phyloP scores from a whole-genome alignment of 2,329 filamentous ascomycete species.

The Didymella exigua region DNA sequence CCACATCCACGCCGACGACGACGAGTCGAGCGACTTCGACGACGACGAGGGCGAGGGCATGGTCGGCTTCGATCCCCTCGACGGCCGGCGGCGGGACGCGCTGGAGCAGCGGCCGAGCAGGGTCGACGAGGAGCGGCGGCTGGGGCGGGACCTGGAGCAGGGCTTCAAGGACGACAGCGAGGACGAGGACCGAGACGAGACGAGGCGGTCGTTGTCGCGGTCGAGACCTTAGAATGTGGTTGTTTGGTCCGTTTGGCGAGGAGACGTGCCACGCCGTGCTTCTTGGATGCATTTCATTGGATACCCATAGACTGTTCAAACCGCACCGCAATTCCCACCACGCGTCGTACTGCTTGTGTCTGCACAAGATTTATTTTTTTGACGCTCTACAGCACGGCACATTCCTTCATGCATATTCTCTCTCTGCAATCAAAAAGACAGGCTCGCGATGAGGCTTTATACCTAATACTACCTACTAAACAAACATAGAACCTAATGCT shows the following conservation, averaged over 20 bases:
- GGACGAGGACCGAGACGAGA: slow-evolving; percentile 54
- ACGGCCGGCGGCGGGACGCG: slow-evolving; percentile 45
- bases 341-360: neutral
- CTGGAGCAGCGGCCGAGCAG: slow-evolving; percentile 49
- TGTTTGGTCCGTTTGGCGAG: neutral
- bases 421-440: no score
- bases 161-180: slow-evolving; percentile 77
- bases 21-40: slow-evolving; percentile 48
- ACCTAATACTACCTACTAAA: no score
- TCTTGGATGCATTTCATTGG: neutral
- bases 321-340: neutral
- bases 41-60: slow-evolving; percentile 55
- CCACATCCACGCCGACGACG: slow-evolving; percentile 37
- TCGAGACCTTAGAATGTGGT: neutral
- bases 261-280: neutral
- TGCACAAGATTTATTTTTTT: no score
- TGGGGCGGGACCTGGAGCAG: slow-evolving; percentile 80
- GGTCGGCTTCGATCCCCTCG: slow-evolving; percentile 52
- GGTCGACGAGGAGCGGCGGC: slow-evolving; percentile 61
- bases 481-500: no score
- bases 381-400: no score
- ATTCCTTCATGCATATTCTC: no score
- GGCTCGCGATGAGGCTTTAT: no score
- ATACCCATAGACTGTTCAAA: slow-evolving; percentile 1
- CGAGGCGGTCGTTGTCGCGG: slow-evolving; percentile 15